Base-by-base conservation (phyloP, 2,329 filamentous ascomycete genomes). In the Coniochaeta sp. region DNA sequence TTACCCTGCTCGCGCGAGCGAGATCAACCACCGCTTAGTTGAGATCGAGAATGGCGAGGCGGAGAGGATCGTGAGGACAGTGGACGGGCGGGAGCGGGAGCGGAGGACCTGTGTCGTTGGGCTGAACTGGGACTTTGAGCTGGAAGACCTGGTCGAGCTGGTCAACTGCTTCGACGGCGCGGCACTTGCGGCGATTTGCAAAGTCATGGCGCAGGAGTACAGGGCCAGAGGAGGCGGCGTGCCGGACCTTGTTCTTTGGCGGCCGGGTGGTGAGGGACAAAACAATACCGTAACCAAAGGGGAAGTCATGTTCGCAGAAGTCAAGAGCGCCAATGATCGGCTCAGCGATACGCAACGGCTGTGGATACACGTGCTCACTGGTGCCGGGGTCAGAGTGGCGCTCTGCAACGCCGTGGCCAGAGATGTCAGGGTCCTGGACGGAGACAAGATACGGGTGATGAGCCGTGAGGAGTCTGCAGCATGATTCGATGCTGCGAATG, bases 171-270 rank as follows among this genome's bases (percentile, higher is more conserved):
- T 96, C 69, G 81, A 86, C 33, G 88, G 90, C n/a, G 84, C 86
- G 63, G 91, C 90, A 1, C 78, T 99, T 62, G 90, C 90, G 6
- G 87, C 87, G 0, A 81, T 98, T 33, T 97, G 95, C 76, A 95
- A 93, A 73, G 91, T 98, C 44, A 87, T 98, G 82, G 93, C 91
- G 44, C 93, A 99, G 75, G 95, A 99, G 72, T 99, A 99, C 74
- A 85, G 86, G 64, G 88, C 91, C 67, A 79, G 95, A 57, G 91
- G 90, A 4, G 89, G 91, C 17, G 95, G 95, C 0, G 88, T 99
- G 62, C 95, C 95, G 3, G 95, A 99, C 78, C 76, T 99, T 64
- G 89, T 99, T 64, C 81, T 99, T 2, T 99, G 95, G 95, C 84
- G 86, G 67, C 68, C 65, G 36, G 64, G 68, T 58, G 63, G 68